Conservation (phyloP, 2,329 filamentous ascomycete genomes). For the Rhynchosporium secalis region DNA sequence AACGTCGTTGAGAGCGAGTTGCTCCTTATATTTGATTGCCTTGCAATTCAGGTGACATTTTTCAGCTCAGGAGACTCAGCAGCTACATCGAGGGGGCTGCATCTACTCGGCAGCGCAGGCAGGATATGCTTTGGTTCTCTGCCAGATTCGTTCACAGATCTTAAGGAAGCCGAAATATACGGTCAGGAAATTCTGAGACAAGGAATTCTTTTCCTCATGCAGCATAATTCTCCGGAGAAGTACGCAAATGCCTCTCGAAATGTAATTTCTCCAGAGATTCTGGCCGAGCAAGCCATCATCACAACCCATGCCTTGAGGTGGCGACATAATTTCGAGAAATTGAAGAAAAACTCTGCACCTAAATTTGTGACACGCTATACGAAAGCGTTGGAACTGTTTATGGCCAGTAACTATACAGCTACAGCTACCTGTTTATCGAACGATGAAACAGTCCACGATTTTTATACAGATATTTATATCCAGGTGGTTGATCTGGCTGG, state of each 20-base stretch:
- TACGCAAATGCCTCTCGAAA: not conserved
- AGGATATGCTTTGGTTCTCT: conserved; percentile 11
- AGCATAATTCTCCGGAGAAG: not conserved
- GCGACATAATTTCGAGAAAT: conserved; percentile 2
- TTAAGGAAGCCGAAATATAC: conserved; percentile 19
- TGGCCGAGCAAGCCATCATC: not conserved
- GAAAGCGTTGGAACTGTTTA: too few relatives aligned
- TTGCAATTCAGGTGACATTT: conserved; percentile 19
- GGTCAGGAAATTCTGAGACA: conserved; percentile 13
- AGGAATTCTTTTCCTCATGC: conserved; percentile 1
- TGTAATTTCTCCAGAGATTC: not conserved
- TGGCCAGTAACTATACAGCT: not conserved
- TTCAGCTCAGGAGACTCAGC: conserved; percentile 13
- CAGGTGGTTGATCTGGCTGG: conserved; percentile 11
- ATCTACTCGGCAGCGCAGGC: conserved; percentile 3
- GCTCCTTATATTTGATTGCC: conserved; percentile 19
- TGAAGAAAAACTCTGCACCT: not conserved
- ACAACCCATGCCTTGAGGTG: conserved; percentile 8
- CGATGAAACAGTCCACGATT: conserved; percentile 7
- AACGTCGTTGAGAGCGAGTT: conserved; percentile 15
- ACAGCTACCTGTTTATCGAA: not conserved
- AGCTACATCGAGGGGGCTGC: not conserved
- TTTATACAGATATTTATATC: not conserved
- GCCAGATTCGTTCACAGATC: conserved; percentile 16
- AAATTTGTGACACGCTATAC: too few relatives aligned